Percentiles rank a stretch among this genome's conserved stretches.
Evolutionary conservation across 208 protist genomes (phyloP).

Genomic region (Leishmania braziliensis): DNA sequence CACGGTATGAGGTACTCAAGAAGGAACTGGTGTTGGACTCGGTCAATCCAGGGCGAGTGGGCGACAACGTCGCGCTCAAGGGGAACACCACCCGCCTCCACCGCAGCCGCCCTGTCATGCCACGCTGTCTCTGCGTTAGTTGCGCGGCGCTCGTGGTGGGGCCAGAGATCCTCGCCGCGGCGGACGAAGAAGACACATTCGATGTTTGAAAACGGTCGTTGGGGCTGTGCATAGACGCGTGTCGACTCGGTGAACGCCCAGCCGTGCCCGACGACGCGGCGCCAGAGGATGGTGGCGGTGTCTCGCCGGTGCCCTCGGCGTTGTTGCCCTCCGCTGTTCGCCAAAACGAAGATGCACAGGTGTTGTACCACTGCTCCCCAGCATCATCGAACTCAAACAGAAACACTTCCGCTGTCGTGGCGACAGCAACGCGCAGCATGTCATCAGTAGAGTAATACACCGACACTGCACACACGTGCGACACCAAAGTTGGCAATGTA

Average conservation of each 20-base stretch:
- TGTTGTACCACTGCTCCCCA: constrained; percentile 40
- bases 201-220: constrained; percentile 1
- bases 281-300: neutral
- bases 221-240: constrained; percentile 1
- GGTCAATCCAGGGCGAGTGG: neutral
- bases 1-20: neutral
- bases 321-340: constrained; percentile 2
- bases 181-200: neutral
- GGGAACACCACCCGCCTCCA: constrained; percentile 22
- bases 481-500: neutral
- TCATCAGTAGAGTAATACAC: constrained; percentile 51
- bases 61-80: constrained; percentile 1
- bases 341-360: constrained; percentile 16
- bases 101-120: constrained; percentile 21
- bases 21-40: neutral
- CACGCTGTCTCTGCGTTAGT: neutral
- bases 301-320: constrained; percentile 1
- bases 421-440: constrained; percentile 50
- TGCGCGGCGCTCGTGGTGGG: neutral
- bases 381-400: constrained; percentile 55
- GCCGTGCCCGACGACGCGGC: neutral
- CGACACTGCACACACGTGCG: constrained; percentile 35
- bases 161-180: neutral
- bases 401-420: constrained; percentile 41
- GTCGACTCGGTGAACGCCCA: neutral